Percentiles rank a stretch among this genome's conserved stretches.
These are phyloP conservation scores for Aspergillus indologenus DNA, from an alignment of 495 filamentous ascomycete species.

Conservation along the genomic window DNA sequence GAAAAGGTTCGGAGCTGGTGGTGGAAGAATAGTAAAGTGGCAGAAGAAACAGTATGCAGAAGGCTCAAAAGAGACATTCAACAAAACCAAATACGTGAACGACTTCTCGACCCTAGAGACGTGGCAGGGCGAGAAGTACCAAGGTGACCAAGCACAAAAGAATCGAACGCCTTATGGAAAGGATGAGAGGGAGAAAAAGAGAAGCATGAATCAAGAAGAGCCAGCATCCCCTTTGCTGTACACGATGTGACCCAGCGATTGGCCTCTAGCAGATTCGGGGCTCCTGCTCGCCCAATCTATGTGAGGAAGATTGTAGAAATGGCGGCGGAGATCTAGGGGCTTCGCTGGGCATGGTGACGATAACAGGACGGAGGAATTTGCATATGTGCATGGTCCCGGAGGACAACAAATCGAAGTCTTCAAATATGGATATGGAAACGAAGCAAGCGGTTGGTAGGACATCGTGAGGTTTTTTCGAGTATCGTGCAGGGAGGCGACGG, in stretches of 20 bases:
- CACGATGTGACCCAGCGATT: conserved; percentile 21
- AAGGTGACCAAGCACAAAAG: conserved; percentile 31
- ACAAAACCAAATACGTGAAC: conserved; percentile 23
- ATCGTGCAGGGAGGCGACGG: conserved; percentile 29
- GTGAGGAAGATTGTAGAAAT: conserved; percentile 4
- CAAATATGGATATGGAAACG: conserved; percentile 24
- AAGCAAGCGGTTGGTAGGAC: conserved; percentile 29
- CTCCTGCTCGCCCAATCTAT: background rate
- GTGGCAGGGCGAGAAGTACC: conserved; percentile 39
- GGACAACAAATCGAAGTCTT: conserved; percentile 20
- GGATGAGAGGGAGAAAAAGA: conserved; percentile 14
- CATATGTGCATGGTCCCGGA: conserved; percentile 40
- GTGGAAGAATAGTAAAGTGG: conserved; percentile 20
- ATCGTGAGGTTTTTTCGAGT: conserved; percentile 38
- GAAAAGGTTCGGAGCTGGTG: conserved; percentile 19
- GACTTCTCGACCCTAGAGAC: conserved; percentile 41
- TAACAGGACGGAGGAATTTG: conserved; percentile 19
- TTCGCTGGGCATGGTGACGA: conserved; percentile 12
- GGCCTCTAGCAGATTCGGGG: background rate
- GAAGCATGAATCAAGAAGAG: conserved; percentile 21
- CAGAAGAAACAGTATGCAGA: conserved; percentile 14
- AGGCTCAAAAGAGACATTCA: conserved; percentile 16
- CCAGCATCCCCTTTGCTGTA: conserved; percentile 35
- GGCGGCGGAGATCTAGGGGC: background rate
- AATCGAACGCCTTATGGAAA: conserved; percentile 22